Percentiles rank a stretch among this genome's conserved stretches.
Evolutionary conservation across 176 grass and related monocot species (phyloP).

Genomic region (Carex littledalei): DNA sequence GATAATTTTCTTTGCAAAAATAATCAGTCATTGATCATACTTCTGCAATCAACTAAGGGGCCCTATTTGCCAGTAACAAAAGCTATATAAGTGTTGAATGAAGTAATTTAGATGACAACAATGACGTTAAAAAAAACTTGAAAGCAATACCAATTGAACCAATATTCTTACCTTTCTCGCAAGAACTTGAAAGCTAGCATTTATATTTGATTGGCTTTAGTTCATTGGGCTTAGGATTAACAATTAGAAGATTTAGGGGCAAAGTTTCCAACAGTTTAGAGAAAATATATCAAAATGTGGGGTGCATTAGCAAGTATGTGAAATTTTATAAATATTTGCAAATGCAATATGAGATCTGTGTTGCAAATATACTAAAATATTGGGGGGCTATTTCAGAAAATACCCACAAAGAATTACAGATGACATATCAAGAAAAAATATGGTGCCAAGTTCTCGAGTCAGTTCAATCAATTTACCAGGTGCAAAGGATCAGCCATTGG

Average conservation of each 20-base stretch:
- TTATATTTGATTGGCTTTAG: not conserved
- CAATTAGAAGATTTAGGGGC: not conserved
- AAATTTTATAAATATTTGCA: not conserved
- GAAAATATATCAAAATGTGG: constrained; percentile 5
- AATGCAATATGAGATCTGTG: not conserved
- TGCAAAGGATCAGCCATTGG: constrained; percentile 87
- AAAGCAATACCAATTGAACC: not conserved
- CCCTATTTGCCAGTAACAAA: not conserved
- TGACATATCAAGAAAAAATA: not conserved
- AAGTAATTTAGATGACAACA: constrained; percentile 1
- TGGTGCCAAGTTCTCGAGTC: not conserved
- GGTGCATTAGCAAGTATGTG: not conserved
- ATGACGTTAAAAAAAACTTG: not conserved
- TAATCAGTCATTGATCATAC: not conserved
- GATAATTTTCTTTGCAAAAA: constrained; percentile 12
- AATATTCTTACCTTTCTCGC: constrained; percentile 5
- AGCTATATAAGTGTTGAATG: constrained; percentile 3
- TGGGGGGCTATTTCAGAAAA: constrained; percentile 1
- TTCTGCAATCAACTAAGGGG: not conserved
- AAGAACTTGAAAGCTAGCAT: not conserved
- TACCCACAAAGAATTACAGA: constrained; percentile 2
- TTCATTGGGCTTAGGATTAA: not conserved
- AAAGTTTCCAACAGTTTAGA: not conserved
- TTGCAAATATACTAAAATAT: constrained; percentile 8
- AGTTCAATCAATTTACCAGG: constrained; percentile 61